Percentiles rank a stretch among this genome's conserved stretches.
Conservation (phyloP, 306 rosid species). For the Gastrolobium villosum region DNA sequence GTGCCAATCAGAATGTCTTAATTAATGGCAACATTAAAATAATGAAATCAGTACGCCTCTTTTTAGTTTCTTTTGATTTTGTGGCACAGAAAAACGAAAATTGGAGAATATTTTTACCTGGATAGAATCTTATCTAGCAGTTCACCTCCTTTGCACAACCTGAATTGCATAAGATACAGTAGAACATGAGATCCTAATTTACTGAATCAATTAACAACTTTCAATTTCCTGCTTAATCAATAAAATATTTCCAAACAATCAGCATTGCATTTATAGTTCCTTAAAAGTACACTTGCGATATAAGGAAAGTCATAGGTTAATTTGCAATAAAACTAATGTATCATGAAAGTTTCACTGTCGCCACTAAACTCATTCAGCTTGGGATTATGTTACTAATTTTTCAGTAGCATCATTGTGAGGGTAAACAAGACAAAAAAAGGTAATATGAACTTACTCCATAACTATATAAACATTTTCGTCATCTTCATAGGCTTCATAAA, state of each 20-base stretch:
- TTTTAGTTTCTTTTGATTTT: slow-evolving; percentile 29
- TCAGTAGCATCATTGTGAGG: slow-evolving; percentile 8
- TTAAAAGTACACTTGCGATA: slow-evolving; percentile 1
- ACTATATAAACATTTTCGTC: slow-evolving; percentile 77
- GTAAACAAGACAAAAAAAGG: background rate
- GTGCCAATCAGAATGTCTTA: background rate
- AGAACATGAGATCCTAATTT: slow-evolving; percentile 41
- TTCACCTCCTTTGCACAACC: slow-evolving; percentile 94
- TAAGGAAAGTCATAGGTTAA: slow-evolving; percentile 18
- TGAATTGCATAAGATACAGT: slow-evolving; percentile 51
- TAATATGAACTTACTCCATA: slow-evolving; percentile 82
- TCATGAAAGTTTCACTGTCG: background rate
- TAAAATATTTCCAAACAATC: slow-evolving; percentile 38
- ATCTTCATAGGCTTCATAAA: slow-evolving; percentile 87
- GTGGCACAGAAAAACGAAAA: slow-evolving; percentile 16
- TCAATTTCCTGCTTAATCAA: slow-evolving; percentile 22
- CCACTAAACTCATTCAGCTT: background rate
- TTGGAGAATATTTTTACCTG: slow-evolving; percentile 62
- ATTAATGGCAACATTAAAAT: background rate
- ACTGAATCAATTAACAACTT: slow-evolving; percentile 6
- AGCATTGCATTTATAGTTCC: background rate
- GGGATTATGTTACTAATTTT: slow-evolving; percentile 7
- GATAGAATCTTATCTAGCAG: slow-evolving; percentile 88
- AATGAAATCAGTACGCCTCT: slow-evolving; percentile 23
- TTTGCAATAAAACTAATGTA: background rate